These are phyloP conservation scores for Rhizopus arrhizus DNA, from an alignment of 371 early-diverging fungal species.

Conservation along the genomic window DNA sequence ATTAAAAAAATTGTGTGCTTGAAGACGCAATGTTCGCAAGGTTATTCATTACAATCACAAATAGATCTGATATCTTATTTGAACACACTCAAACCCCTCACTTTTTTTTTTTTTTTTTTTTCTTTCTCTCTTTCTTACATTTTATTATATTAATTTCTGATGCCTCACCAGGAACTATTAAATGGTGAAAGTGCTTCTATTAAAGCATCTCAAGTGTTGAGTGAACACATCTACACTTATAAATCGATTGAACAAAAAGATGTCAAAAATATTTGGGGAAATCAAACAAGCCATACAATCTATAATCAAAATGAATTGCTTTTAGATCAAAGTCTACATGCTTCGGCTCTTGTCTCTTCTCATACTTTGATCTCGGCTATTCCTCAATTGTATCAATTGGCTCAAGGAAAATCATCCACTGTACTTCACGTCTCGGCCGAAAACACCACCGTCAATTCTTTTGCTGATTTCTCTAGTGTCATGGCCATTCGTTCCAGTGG, in stretches of 20 bases:
- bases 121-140: conserved; percentile 1
- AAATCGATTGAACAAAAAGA: conserved; percentile 5
- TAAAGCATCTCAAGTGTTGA: conserved; percentile 70
- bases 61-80: not conserved
- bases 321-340: conserved; percentile 9
- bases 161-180: conserved; percentile 23
- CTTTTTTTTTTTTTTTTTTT: conserved; percentile 6
- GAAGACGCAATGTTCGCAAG: conserved; percentile 40
- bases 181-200: conserved; percentile 68
- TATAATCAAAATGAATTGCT: conserved; percentile 19
- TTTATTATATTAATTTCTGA: conserved; percentile 10
- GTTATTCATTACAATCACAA: conserved; percentile 5
- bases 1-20: conserved; percentile 33
- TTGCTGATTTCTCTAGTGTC: conserved; percentile 64
- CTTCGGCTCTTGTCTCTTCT: conserved; percentile 58
- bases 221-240: conserved; percentile 72
- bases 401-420: conserved; percentile 49
- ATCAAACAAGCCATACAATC: conserved; percentile 21
- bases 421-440: conserved; percentile 63
- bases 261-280: conserved; percentile 24
- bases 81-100: not conserved
- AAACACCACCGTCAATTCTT: conserved; percentile 27
- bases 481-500: conserved; percentile 82
- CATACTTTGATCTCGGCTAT: conserved; percentile 60
- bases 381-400: conserved; percentile 67